A percentile compares a stretch with the other conserved stretches of the same genome.
phyloP scores from a whole-genome alignment of 2,329 filamentous ascomycete species.

The Fusarium sp. region DNA sequence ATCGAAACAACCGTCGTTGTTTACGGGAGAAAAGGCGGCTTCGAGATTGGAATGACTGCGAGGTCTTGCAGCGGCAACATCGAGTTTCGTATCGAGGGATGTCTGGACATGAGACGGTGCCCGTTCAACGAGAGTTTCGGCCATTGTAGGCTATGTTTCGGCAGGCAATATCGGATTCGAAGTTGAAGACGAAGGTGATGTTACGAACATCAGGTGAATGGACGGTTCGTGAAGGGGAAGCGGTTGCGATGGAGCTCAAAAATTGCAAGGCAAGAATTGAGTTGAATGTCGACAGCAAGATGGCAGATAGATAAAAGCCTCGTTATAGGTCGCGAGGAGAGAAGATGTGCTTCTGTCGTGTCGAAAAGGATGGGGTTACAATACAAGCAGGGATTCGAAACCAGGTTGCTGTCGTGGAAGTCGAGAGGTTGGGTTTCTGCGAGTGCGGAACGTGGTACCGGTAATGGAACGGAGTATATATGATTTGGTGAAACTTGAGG shows the following conservation, averaged over 20 bases:
- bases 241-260: slow-evolving; percentile 1
- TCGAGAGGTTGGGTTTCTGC: slow-evolving; percentile 6
- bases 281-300: background rate
- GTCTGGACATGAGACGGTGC: slow-evolving; percentile 20
- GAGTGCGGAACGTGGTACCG: slow-evolving; percentile 23
- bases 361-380: slow-evolving; percentile 34
- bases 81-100: slow-evolving; percentile 28
- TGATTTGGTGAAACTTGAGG: slow-evolving; percentile 25
- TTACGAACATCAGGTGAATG: slow-evolving; percentile 35
- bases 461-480: slow-evolving; percentile 10
- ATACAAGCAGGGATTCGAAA: slow-evolving; percentile 40
- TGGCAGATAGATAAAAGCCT: slow-evolving; percentile 18
- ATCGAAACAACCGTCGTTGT: slow-evolving; percentile 94
- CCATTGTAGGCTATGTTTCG: slow-evolving; percentile 37
- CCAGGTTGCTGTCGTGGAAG: slow-evolving; percentile 28
- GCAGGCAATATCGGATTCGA: slow-evolving; percentile 14
- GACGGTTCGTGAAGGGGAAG: slow-evolving; percentile 14
- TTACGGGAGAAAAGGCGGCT: slow-evolving; percentile 83
- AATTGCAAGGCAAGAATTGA: slow-evolving; percentile 9
- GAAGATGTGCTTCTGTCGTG: slow-evolving; percentile 26
- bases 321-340: slow-evolving; percentile 24
- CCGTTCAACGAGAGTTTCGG: slow-evolving; percentile 42
- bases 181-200: slow-evolving; percentile 14
- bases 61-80: slow-evolving; percentile 35
- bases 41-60: slow-evolving; percentile 59